Conservation (phyloP, 140 eudicot species). For the Bidens hawaiensis region DNA sequence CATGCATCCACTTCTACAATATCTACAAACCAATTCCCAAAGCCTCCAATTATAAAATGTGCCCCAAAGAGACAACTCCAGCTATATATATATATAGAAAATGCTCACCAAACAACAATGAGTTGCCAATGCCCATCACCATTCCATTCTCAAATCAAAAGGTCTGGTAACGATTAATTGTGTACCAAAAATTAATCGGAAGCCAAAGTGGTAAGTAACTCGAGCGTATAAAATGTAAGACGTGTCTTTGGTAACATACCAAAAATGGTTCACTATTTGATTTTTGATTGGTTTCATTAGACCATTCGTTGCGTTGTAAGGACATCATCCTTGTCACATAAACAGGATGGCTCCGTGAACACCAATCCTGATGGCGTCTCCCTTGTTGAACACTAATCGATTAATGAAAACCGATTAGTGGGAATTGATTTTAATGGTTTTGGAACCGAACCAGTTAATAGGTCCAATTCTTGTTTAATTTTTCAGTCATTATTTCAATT, state of each 20-base stretch:
- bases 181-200: background rate
- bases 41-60: background rate
- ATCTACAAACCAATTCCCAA: slow-evolving; percentile 2
- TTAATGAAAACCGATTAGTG: too few species aligned
- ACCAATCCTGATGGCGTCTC: too few species aligned
- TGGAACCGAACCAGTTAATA: too few species aligned
- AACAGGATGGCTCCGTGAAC: too few species aligned
- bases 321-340: too few species aligned
- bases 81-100: slow-evolving; percentile 4
- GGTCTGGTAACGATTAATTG: background rate
- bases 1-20: slow-evolving; percentile 4
- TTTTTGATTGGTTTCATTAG: too few species aligned
- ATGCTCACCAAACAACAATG: slow-evolving; percentile 8
- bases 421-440: too few species aligned
- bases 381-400: too few species aligned
- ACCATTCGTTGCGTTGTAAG: too few species aligned
- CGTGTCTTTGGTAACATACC: background rate
- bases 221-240: background rate
- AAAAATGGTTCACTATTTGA: too few species aligned
- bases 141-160: slow-evolving; percentile 2
- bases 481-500: too few species aligned
- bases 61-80: slow-evolving; percentile 12
- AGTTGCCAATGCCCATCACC: slow-evolving; percentile 5
- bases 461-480: too few species aligned
- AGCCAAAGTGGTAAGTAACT: background rate